phyloP scores from a whole-genome alignment of 495 filamentous ascomycete genomes.

The Delitschia confertaspora region DNA sequence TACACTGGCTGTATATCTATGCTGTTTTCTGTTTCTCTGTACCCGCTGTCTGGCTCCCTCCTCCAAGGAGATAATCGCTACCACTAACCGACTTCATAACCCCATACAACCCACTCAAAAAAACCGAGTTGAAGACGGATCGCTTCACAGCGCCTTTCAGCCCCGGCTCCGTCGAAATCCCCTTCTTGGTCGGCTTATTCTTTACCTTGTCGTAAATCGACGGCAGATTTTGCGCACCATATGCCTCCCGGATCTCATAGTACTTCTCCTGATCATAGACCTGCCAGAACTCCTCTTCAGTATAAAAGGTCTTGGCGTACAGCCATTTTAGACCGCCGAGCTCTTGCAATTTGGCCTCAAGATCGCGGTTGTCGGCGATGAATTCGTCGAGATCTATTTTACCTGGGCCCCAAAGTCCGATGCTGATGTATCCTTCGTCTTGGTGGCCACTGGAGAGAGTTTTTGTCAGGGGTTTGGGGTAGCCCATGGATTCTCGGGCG shows the following conservation, averaged over 20 bases:
- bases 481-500: constrained; percentile 8
- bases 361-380: constrained; percentile 45
- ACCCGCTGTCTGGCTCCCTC: too few species aligned
- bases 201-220: constrained; percentile 49
- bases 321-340: constrained; percentile 59
- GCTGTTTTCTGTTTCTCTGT: too few species aligned
- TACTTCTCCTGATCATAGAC: constrained; percentile 44
- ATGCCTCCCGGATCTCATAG: constrained; percentile 42
- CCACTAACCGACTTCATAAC: constrained; percentile 7
- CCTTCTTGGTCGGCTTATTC: neutral
- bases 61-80: constrained; percentile 9
- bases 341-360: constrained; percentile 57
- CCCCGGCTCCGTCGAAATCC: neutral
- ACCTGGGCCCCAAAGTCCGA: constrained; percentile 46
- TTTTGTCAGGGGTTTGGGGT: neutral
- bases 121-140: neutral
- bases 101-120: constrained; percentile 16
- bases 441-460: neutral
- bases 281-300: constrained; percentile 47
- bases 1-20: too few species aligned
- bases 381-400: constrained; percentile 37
- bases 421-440: constrained; percentile 32
- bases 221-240: constrained; percentile 43
- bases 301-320: constrained; percentile 51
- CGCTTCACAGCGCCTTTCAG: constrained; percentile 1